phyloP scores from a whole-genome alignment of 2,329 filamentous ascomycete genomes.

The Madurella mycetomatis region DNA sequence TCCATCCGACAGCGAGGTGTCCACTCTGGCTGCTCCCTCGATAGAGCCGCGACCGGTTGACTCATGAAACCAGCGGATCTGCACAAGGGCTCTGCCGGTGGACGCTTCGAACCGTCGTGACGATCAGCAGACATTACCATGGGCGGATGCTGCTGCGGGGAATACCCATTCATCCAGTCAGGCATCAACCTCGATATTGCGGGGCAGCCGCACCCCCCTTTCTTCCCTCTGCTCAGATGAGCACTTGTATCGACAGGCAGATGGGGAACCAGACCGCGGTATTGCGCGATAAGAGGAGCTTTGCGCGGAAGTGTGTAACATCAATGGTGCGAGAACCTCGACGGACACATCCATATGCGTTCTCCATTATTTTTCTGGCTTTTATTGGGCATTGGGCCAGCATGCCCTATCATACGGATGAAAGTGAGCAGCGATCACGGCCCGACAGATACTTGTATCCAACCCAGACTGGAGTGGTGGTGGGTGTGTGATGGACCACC shows the following conservation, averaged over 20 bases:
- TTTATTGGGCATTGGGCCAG: slow-evolving; percentile 11
- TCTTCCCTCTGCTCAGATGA: slow-evolving; percentile 7
- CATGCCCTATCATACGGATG: neutral
- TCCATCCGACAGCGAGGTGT: neutral
- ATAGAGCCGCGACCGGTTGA: slow-evolving; percentile 7
- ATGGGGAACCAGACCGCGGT: neutral
- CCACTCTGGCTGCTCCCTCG: neutral
- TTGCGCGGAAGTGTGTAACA: too few relatives aligned
- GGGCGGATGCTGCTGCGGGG: neutral
- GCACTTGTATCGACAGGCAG: slow-evolving; percentile 3
- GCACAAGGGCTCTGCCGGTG: neutral
- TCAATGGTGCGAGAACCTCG: neutral
- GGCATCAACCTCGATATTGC: slow-evolving; percentile 2
- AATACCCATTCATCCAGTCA: neutral
- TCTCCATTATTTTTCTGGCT: too few relatives aligned
- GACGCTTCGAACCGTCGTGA: too few relatives aligned
- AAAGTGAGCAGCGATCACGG: neutral
- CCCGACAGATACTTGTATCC: neutral
- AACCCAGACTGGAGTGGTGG: neutral
- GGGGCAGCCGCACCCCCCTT: slow-evolving; percentile 11
- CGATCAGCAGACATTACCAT: neutral
- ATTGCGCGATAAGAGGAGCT: neutral
- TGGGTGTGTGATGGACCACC: neutral
- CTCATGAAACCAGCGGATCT: slow-evolving; percentile 13
- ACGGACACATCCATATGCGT: neutral